Conservation (phyloP, 208 protist species). For the Leishmania tropica region DNA sequence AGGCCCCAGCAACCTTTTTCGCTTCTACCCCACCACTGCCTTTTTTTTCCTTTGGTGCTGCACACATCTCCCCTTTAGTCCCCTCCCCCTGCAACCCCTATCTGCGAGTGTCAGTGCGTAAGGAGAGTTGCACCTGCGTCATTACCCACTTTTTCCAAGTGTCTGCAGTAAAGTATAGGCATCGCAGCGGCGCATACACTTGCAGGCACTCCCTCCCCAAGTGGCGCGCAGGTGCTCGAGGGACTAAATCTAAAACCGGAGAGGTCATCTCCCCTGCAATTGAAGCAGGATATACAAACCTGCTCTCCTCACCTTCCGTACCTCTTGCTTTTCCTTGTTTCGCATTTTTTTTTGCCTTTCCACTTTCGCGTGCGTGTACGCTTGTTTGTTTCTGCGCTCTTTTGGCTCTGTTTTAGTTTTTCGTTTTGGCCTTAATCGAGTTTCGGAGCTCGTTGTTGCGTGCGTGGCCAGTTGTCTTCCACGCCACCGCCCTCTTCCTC, state of each 20-base stretch:
- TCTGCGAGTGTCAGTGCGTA: neutral
- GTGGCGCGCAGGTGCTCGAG: neutral
- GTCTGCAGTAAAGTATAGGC: neutral
- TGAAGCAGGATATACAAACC: constrained; percentile 1
- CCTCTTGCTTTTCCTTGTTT: neutral
- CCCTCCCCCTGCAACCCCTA: neutral
- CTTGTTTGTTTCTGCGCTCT: neutral
- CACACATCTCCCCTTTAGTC: neutral
- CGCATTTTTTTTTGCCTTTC: neutral
- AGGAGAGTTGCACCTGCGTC: neutral
- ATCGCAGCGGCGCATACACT: neutral
- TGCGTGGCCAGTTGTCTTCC: neutral
- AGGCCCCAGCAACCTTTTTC: neutral
- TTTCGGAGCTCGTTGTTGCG: neutral
- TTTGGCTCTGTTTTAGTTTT: constrained; percentile 1
- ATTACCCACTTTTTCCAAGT: neutral
- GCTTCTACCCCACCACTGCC: neutral
- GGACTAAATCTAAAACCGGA: neutral
- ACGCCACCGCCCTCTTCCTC: neutral
- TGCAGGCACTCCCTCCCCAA: neutral
- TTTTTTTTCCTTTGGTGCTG: neutral
- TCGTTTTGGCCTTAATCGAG: neutral
- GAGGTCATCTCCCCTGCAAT: neutral
- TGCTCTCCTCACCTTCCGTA: neutral
- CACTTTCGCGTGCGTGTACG: neutral